Conservation (phyloP, 2,329 filamentous ascomycete species). For the Alternaria angustiovoidea region DNA sequence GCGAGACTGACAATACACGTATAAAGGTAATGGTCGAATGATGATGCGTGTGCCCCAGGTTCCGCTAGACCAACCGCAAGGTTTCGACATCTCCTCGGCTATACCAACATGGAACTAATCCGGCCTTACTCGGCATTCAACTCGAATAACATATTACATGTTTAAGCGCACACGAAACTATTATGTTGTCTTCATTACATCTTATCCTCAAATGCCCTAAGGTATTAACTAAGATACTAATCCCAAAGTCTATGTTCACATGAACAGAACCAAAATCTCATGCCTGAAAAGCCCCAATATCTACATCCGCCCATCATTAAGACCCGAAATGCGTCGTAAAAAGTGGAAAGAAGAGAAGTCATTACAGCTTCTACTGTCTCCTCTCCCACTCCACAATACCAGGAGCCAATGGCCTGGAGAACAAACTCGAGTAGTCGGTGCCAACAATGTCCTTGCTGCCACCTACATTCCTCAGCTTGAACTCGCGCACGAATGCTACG, state of each 20-base stretch:
- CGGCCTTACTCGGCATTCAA: background rate
- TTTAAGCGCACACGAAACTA: background rate
- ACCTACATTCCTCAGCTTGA: slow-evolving; percentile 80
- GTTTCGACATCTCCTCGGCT: slow-evolving; percentile 1
- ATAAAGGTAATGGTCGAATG: background rate
- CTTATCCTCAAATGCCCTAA: background rate
- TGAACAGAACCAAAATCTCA: slow-evolving; percentile 2
- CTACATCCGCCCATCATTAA: slow-evolving; percentile 24
- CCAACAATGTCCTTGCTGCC: slow-evolving; percentile 73
- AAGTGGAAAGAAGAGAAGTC: background rate
- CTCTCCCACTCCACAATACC: slow-evolving; percentile 77
- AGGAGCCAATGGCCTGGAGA: slow-evolving; percentile 56
- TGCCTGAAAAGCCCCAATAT: slow-evolving; percentile 2
- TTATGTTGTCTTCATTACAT: slow-evolving; percentile 3
- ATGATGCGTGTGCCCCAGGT: background rate
- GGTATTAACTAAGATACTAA: slow-evolving; percentile 3
- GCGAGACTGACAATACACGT: background rate
- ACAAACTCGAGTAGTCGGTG: slow-evolving; percentile 69
- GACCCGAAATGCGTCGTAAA: background rate
- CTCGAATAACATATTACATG: background rate
- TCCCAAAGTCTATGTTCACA: slow-evolving; percentile 4
- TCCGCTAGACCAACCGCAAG: background rate
- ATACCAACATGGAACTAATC: background rate
- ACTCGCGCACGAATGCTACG: slow-evolving; percentile 76
- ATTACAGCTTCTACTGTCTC: slow-evolving; percentile 55